phyloP scores from a whole-genome alignment of 352 stramenopile species.

The Plasmopara viticola region DNA sequence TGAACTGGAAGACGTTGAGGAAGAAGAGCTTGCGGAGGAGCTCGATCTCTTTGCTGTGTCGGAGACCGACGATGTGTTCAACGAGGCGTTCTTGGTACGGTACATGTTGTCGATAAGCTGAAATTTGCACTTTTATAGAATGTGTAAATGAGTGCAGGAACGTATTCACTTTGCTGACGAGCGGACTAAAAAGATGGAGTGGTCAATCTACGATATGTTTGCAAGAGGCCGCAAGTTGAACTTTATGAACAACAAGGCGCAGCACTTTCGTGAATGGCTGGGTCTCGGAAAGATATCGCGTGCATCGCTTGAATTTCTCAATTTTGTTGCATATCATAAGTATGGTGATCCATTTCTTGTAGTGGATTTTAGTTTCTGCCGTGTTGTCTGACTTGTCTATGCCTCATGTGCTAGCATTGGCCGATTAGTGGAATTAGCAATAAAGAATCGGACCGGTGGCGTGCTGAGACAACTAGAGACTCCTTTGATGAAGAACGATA shows the following conservation, averaged over 20 bases:
- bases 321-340: conserved; percentile 85
- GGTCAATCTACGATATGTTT: conserved; percentile 76
- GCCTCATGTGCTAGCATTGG: conserved; percentile 46
- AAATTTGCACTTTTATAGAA: neutral
- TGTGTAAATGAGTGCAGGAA: conserved; percentile 28
- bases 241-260: conserved; percentile 72
- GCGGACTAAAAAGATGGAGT: conserved; percentile 77
- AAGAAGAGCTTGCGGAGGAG: conserved; percentile 78
- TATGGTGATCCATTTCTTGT: conserved; percentile 21
- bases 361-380: neutral
- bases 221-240: conserved; percentile 73
- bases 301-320: conserved; percentile 79
- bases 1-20: conserved; percentile 71
- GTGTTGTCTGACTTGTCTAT: conserved; percentile 2
- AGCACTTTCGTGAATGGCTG: conserved; percentile 69
- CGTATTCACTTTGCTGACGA: conserved; percentile 82
- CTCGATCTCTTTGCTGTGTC: conserved; percentile 80
- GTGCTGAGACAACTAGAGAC: conserved; percentile 43
- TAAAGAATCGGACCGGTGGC: conserved; percentile 61
- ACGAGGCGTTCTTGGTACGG: conserved; percentile 58
- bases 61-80: conserved; percentile 71
- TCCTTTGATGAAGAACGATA: conserved; percentile 49
- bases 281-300: conserved; percentile 52
- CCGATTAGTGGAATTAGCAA: conserved; percentile 70
- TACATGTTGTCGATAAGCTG: neutral